phyloP scores from a whole-genome alignment of 805 yeast species.

The Yamadazyma philogaea region DNA sequence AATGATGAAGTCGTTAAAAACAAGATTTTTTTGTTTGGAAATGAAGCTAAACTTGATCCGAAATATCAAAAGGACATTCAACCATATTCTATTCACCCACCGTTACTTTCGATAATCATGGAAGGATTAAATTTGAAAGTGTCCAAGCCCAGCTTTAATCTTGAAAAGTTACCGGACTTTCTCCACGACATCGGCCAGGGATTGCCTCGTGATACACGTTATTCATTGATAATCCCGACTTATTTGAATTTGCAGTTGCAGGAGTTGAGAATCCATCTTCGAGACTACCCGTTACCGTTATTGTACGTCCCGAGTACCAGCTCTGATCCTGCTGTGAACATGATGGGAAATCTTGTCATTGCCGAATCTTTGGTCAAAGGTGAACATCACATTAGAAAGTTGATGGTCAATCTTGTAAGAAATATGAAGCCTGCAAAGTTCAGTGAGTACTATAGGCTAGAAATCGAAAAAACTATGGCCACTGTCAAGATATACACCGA shows the following conservation, averaged over 20 bases:
- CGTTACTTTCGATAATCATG: conserved; percentile 31
- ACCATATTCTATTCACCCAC: conserved; percentile 33
- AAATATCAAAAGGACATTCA: conserved; percentile 22
- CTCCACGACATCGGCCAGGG: conserved; percentile 77
- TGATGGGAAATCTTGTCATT: conserved; percentile 62
- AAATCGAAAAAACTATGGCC: conserved; percentile 72
- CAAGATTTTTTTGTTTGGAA: conserved; percentile 34
- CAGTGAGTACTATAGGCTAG: conserved; percentile 47
- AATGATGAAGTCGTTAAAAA: conserved; percentile 38
- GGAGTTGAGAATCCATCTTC: conserved; percentile 66
- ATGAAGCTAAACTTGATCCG: conserved; percentile 22
- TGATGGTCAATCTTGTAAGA: conserved; percentile 42
- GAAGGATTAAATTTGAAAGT: conserved; percentile 24
- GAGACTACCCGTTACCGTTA: conserved; percentile 87
- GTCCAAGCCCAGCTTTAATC: conserved; percentile 25
- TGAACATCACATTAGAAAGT: conserved; percentile 52
- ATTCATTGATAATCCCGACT: conserved; percentile 67
- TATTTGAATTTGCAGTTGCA: conserved; percentile 51
- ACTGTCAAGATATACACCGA: conserved; percentile 70
- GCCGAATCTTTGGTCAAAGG: conserved; percentile 59
- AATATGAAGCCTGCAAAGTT: not conserved
- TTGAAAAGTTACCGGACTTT: conserved; percentile 52
- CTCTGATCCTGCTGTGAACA: conserved; percentile 22
- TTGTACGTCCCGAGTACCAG: conserved; percentile 45
- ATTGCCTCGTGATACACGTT: conserved; percentile 66